phyloP scores from a whole-genome alignment of 2,329 filamentous ascomycete species.

The Colletotrichum sansevieriae region DNA sequence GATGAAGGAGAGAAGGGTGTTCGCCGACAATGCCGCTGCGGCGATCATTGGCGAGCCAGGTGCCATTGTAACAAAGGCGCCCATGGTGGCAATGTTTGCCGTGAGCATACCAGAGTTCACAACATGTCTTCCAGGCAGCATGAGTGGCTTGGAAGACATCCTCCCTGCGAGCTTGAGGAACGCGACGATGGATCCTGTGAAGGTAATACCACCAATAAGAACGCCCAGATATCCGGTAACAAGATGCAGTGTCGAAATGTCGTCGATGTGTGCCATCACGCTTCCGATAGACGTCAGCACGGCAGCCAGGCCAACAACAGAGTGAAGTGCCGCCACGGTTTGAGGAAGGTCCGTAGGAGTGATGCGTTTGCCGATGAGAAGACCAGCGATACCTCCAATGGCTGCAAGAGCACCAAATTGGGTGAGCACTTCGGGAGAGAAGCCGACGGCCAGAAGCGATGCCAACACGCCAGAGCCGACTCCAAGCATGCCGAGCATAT shows the following conservation, averaged over 20 bases:
- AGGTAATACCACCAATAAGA: slow-evolving; percentile 88
- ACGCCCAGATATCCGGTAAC: slow-evolving; percentile 90
- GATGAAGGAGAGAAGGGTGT: slow-evolving; percentile 81
- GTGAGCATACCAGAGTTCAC: slow-evolving; percentile 82
- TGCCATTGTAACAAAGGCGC: slow-evolving; percentile 84
- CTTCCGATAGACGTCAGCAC: slow-evolving; percentile 91
- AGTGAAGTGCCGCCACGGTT: slow-evolving; percentile 89
- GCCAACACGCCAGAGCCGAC: slow-evolving; percentile 87
- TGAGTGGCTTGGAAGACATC: slow-evolving; percentile 83
- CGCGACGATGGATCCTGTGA: slow-evolving; percentile 90
- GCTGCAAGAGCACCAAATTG: slow-evolving; percentile 85
- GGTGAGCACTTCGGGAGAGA: slow-evolving; percentile 80
- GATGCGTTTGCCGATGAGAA: slow-evolving; percentile 86
- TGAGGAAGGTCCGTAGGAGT: slow-evolving; percentile 90
- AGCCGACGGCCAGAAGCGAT: slow-evolving; percentile 84
- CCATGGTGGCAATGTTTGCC: slow-evolving; percentile 85
- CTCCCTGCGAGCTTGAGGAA: slow-evolving; percentile 88
- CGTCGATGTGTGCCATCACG: slow-evolving; percentile 68
- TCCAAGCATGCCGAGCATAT: slow-evolving; percentile 87
- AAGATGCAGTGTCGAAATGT: slow-evolving; percentile 83
- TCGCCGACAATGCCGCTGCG: slow-evolving; percentile 81
- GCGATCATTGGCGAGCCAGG: slow-evolving; percentile 84
- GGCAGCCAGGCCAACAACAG: slow-evolving; percentile 88
- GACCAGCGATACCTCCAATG: slow-evolving; percentile 76
- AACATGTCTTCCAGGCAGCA: slow-evolving; percentile 79